These are phyloP conservation scores for Magnaporthales sp. DNA, from an alignment of 2,329 filamentous ascomycete genomes.

Conservation along the genomic window DNA sequence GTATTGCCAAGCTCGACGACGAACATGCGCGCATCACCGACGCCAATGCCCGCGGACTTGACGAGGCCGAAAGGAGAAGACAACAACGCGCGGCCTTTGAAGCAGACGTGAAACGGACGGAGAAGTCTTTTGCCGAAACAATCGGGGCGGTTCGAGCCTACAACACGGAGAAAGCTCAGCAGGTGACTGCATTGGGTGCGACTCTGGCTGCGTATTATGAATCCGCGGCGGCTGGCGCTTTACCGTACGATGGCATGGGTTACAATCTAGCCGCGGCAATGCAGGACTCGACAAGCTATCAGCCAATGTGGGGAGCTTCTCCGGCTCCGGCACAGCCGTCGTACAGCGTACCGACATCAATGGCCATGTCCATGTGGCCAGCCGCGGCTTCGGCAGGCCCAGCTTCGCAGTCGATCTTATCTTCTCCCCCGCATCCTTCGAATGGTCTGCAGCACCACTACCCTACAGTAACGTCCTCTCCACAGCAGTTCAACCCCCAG, in stretches of 20 bases:
- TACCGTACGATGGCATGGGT: background rate
- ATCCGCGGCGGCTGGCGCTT: constrained; percentile 12
- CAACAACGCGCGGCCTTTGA: constrained; percentile 41
- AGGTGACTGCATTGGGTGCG: constrained; percentile 24
- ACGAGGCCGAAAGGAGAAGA: constrained; percentile 52
- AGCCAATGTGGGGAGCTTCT: constrained; percentile 19
- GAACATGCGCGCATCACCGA: constrained; percentile 63
- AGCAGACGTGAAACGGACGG: constrained; percentile 34
- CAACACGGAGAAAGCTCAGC: constrained; percentile 30
- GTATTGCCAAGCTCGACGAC: constrained; percentile 63
- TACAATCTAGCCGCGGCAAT: background rate
- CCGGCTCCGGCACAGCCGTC: constrained; percentile 13
- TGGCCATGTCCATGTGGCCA: constrained; percentile 24
- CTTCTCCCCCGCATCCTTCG: constrained; percentile 7
- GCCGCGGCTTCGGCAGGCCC: constrained; percentile 22
- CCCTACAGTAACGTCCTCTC: background rate
- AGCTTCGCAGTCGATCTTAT: constrained; percentile 20
- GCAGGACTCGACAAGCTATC: constrained; percentile 10
- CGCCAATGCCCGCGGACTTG: constrained; percentile 56
- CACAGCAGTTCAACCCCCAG: background rate
- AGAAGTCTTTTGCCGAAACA: constrained; percentile 32
- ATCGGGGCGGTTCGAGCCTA: constrained; percentile 25
- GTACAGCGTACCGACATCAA: background rate
- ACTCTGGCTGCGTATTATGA: constrained; percentile 32
- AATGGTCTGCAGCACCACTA: background rate